Conservation (phyloP, 768 basidiomycete species). For the Tremella fuciformis region DNA sequence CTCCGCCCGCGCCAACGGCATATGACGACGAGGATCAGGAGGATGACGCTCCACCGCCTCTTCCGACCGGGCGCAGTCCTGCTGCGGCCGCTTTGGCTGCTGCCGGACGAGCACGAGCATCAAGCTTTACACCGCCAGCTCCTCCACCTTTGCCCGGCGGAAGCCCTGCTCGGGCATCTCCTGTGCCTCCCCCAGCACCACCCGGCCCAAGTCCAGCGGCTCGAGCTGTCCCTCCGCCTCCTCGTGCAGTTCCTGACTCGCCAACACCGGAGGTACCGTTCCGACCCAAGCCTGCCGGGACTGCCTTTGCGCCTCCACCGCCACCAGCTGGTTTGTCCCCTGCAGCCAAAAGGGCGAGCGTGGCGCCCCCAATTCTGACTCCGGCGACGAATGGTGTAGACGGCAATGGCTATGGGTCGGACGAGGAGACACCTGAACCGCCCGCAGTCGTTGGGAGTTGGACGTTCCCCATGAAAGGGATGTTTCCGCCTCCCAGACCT, state of each 20-base stretch:
- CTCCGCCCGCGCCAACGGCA: slow-evolving; percentile 23
- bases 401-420: slow-evolving; percentile 23
- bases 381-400: slow-evolving; percentile 7
- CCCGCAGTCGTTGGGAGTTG: slow-evolving; percentile 47
- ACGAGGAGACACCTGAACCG: slow-evolving; percentile 36
- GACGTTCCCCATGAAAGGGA: slow-evolving; percentile 51
- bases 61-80: slow-evolving; percentile 40
- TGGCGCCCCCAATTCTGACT: slow-evolving; percentile 30
- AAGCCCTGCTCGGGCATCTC: slow-evolving; percentile 15
- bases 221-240: slow-evolving; percentile 22
- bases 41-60: slow-evolving; percentile 37
- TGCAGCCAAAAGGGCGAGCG: slow-evolving; percentile 13
- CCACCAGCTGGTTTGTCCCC: slow-evolving; percentile 30
- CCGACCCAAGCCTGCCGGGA: slow-evolving; percentile 33
- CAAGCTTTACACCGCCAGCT: slow-evolving; percentile 4
- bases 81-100: slow-evolving; percentile 13
- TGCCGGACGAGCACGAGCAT: slow-evolving; percentile 27
- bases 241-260: slow-evolving; percentile 17
- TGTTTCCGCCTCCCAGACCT: slow-evolving; percentile 49
- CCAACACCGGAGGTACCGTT: slow-evolving; percentile 11
- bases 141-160: slow-evolving; percentile 1
- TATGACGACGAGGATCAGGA: slow-evolving; percentile 23
- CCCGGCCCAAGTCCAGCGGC: slow-evolving; percentile 23
- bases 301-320: slow-evolving; percentile 42
- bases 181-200: slow-evolving; percentile 16